Percentiles rank a stretch among this genome's conserved stretches.
Evolutionary conservation across 140 eudicot genomes (phyloP).

Genomic region (Anethum foeniculum): DNA sequence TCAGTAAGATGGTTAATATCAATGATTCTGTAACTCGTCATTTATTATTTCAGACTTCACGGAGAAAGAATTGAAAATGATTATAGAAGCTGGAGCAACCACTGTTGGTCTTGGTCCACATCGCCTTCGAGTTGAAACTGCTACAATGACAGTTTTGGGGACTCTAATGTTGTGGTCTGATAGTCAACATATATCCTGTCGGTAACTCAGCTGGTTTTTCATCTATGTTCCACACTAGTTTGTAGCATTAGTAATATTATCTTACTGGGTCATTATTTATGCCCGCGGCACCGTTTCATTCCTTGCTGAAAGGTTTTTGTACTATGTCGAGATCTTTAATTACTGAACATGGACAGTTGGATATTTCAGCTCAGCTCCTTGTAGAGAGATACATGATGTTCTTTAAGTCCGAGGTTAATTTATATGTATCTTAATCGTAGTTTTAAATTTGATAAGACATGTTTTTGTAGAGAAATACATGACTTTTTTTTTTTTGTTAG

Average conservation of each 20-base stretch:
- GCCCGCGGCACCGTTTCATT: neutral
- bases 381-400: neutral
- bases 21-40: neutral
- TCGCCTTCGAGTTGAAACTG: constrained; percentile 95
- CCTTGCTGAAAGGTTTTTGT: neutral
- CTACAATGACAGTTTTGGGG: constrained; percentile 68
- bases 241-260: neutral
- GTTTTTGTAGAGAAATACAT: neutral
- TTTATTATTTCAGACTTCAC: constrained; percentile 51
- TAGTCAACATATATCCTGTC: constrained; percentile 17
- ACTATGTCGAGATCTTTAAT: neutral
- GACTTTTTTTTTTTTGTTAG: no score
- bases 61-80: constrained; percentile 43
- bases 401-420: neutral
- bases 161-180: constrained; percentile 90
- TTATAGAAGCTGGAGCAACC: constrained; percentile 69
- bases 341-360: neutral
- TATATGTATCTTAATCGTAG: neutral
- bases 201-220: constrained; percentile 20
- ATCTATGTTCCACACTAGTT: neutral
- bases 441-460: neutral
- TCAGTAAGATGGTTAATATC: neutral
- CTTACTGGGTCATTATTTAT: neutral
- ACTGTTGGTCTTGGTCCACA: constrained; percentile 86
- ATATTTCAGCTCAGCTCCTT: neutral